A percentile compares a stretch with the other conserved stretches of the same genome.
Conservation (phyloP, 768 basidiomycete species). For the Sporobolomyces roseus region DNA sequence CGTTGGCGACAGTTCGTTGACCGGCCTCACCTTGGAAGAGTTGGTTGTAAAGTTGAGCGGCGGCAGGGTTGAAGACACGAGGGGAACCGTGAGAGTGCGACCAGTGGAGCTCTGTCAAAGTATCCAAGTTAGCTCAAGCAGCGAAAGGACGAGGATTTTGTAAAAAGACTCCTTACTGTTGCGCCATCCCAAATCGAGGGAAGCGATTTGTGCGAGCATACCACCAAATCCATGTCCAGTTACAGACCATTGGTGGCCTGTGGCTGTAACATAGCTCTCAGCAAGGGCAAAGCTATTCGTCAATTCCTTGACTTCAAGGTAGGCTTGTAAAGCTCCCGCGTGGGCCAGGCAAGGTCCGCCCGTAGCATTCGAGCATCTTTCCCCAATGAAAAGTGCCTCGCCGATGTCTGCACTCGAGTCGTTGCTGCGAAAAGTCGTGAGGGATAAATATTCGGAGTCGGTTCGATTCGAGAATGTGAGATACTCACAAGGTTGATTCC, state of each 20-base stretch:
- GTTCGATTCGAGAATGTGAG: neutral
- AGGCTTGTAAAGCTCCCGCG: slow-evolving; percentile 37
- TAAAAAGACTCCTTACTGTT: too few species aligned
- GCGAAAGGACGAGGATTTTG: too few species aligned
- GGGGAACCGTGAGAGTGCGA: slow-evolving; percentile 39
- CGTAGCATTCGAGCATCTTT: slow-evolving; percentile 23
- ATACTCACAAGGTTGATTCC: slow-evolving; percentile 35
- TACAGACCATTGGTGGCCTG: slow-evolving; percentile 41
- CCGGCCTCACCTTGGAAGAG: slow-evolving; percentile 42
- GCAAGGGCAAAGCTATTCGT: slow-evolving; percentile 41
- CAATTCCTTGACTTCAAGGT: slow-evolving; percentile 42
- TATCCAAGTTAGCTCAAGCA: too few species aligned
- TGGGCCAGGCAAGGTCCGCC: slow-evolving; percentile 42
- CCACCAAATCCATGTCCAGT: slow-evolving; percentile 44
- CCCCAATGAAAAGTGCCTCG: slow-evolving; percentile 26
- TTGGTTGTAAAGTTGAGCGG: slow-evolving; percentile 40
- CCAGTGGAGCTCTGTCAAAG: neutral
- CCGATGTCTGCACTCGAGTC: slow-evolving; percentile 27
- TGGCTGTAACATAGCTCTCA: slow-evolving; percentile 30
- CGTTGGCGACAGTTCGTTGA: slow-evolving; percentile 44
- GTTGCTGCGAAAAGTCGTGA: slow-evolving; percentile 30
- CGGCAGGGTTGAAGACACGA: slow-evolving; percentile 41
- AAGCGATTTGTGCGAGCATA: slow-evolving; percentile 42
- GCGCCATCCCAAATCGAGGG: slow-evolving; percentile 43
- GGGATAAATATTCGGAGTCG: neutral